Conservation (phyloP, 2,329 filamentous ascomycete species). For the Xylaria arbuscula region DNA sequence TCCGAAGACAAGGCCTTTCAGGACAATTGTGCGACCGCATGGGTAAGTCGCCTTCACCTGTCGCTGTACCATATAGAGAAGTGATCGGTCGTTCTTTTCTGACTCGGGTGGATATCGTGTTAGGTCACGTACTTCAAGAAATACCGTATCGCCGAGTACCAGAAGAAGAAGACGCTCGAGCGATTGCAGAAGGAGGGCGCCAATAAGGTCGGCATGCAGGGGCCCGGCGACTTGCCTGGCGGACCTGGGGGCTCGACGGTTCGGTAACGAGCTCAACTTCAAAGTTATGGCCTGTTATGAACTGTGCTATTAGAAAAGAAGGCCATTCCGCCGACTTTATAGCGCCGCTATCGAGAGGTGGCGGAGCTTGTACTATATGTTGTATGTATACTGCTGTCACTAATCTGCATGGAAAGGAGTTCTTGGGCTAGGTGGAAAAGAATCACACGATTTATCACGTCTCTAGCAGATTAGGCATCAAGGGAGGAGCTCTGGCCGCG, state of each 20-base stretch:
- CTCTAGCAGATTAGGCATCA: conserved; percentile 20
- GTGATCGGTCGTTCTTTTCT: background rate
- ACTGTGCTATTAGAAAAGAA: background rate
- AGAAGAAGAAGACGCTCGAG: conserved; percentile 82
- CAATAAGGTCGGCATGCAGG: conserved; percentile 59
- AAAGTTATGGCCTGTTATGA: background rate
- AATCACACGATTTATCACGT: conserved; percentile 20
- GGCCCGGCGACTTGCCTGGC: conserved; percentile 21
- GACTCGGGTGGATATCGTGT: conserved; percentile 13
- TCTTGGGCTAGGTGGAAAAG: conserved; percentile 26
- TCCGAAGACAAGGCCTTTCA: conserved; percentile 76
- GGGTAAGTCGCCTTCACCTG: conserved; percentile 70
- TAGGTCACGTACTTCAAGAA: conserved; percentile 99
- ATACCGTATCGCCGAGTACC: conserved; percentile 89
- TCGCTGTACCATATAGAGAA: background rate
- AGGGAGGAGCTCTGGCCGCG: background rate
- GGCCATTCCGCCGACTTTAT: background rate
- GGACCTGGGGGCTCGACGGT: conserved; percentile 9
- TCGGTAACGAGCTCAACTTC: conserved; percentile 28
- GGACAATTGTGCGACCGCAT: conserved; percentile 85
- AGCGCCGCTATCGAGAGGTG: background rate
- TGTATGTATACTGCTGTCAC: conserved; percentile 38
- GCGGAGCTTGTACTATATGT: conserved; percentile 36
- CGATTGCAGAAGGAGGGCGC: conserved; percentile 80
- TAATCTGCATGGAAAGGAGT: conserved; percentile 40